Evolutionary conservation across 2,329 filamentous ascomycete genomes (phyloP), one percentile per base, ranked within the genome.

Genomic region (Ophiostoma tasmaniense): DNA sequence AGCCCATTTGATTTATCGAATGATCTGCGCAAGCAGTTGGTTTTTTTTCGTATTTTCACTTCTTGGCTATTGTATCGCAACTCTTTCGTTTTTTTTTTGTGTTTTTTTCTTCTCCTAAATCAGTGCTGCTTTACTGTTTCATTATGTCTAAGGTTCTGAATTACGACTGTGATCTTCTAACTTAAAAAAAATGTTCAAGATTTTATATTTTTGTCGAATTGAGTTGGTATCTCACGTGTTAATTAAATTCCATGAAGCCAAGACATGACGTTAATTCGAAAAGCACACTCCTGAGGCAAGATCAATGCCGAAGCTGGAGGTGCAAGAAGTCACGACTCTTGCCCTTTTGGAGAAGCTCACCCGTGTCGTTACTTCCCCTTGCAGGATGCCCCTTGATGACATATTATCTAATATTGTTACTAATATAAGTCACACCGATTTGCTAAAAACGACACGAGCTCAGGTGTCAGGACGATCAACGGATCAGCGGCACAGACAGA

Each of bases 1-100:
- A 72, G 71, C 71, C 71, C 71, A 37, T 66, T 70, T 66, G n/a
- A 22, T 65, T 69, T 59, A 64, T 22, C 17, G 17, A 28, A 30
- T 66, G 25, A 64, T 37, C 20, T 64, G 61, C 14, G 20, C 10
- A 4, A 33, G 20, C 61, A 64, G 7, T 22, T 64, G 20, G 61
- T 64, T 62, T 35, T n/a, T 62, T 62, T 62, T 33, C 20, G 17
- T 30, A 33, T 33, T 61, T 61, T 17, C 30, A n/a, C 14, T 35
- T 17, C 2, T 33, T 33, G n/a, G n/a, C n/a, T n/a, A n/a, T n/a
- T n/a, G n/a, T n/a, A n/a, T n/a, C n/a, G n/a, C n/a, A n/a, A n/a
- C n/a, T 61, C 13, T 20, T 7, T n/a, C 25, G 33, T 6, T 61
- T 14, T 61, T 33, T 33, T 17, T 33, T 14, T 61, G 1, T 28